Conservation (phyloP, 768 basidiomycete species). For the Mycena metata region DNA sequence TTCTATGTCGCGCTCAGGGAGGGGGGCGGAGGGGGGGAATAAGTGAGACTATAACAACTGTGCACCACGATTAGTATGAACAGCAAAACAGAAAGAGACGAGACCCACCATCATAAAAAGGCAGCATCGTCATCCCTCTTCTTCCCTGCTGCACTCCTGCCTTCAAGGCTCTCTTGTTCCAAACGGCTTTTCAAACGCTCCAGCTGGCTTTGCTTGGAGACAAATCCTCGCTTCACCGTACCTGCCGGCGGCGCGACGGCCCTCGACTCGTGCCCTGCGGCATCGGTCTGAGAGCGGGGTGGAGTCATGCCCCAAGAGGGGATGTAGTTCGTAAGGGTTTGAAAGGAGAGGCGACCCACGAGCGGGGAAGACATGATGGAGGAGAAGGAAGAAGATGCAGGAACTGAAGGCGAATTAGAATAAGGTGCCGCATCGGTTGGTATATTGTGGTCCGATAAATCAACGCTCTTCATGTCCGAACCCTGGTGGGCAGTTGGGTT, state of each 20-base stretch:
- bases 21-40: background rate
- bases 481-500: constrained; percentile 42
- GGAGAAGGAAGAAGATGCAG: constrained; percentile 56
- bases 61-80: background rate
- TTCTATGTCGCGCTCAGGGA: constrained; percentile 15
- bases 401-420: constrained; percentile 33
- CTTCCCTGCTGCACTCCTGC: constrained; percentile 51
- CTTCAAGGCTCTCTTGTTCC: constrained; percentile 50
- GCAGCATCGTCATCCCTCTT: constrained; percentile 56
- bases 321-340: constrained; percentile 72
- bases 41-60: constrained; percentile 23
- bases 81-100: background rate
- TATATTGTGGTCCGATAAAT: constrained; percentile 50
- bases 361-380: constrained; percentile 67
- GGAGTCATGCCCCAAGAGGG: constrained; percentile 66
- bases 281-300: constrained; percentile 30
- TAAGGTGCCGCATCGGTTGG: constrained; percentile 32
- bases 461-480: constrained; percentile 57
- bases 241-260: constrained; percentile 41
- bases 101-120: constrained; percentile 55
- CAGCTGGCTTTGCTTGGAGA: constrained; percentile 76
- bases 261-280: constrained; percentile 31
- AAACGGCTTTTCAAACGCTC: constrained; percentile 71
- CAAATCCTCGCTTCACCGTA: constrained; percentile 56
- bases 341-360: constrained; percentile 70